Evolutionary conservation across 1,139 yeast genomes (phyloP).

Genomic region (Saccharomyces uvarum): DNA sequence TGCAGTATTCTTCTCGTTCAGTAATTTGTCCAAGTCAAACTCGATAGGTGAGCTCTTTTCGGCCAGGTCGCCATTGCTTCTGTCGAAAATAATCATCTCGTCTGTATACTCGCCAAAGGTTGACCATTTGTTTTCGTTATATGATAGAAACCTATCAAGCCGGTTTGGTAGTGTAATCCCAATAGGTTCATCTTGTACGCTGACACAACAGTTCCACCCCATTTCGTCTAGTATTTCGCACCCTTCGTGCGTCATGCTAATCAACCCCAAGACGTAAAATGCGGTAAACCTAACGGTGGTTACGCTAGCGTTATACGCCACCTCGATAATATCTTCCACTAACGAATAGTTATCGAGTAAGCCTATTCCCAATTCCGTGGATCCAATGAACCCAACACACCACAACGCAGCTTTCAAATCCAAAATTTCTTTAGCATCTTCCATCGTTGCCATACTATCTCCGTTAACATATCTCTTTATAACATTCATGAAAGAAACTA

Average conservation of each 20-base stretch:
- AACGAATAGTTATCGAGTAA: conserved; percentile 55
- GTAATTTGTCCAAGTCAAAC: conserved; percentile 15
- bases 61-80: conserved; percentile 13
- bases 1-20: conserved; percentile 17
- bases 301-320: conserved; percentile 48
- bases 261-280: conserved; percentile 67
- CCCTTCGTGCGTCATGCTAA: conserved; percentile 70
- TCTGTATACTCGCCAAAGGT: conserved; percentile 13
- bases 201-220: conserved; percentile 62
- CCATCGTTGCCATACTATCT: conserved; percentile 13
- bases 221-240: conserved; percentile 77
- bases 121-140: conserved; percentile 21
- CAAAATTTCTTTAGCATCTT: conserved; percentile 29
- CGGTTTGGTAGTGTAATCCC: conserved; percentile 51
- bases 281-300: conserved; percentile 70
- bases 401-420: conserved; percentile 70
- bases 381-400: conserved; percentile 81
- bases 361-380: conserved; percentile 59
- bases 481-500: conserved; percentile 38
- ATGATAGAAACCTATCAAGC: conserved; percentile 24
- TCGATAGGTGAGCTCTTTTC: conserved; percentile 13
- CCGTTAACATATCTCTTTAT: conserved; percentile 34
- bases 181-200: conserved; percentile 45
- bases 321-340: conserved; percentile 47
- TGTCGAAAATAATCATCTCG: conserved; percentile 17